Percentiles rank a stretch among this genome's conserved stretches.
Evolutionary conservation across 164 flowering plant genomes (phyloP).

Genomic region (Aristolochia contorta): DNA sequence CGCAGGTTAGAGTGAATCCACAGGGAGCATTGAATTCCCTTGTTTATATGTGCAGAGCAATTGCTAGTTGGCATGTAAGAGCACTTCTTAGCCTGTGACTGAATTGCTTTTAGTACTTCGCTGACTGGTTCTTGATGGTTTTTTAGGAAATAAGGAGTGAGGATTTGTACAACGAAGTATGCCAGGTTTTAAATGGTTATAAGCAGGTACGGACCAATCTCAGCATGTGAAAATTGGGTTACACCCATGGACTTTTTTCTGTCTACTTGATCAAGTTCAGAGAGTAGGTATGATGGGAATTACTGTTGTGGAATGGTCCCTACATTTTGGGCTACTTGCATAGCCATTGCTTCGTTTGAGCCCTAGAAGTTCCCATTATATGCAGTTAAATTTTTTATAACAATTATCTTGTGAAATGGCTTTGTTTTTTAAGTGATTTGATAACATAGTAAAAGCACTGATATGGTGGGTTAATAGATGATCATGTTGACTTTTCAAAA

Average conservation of each 20-base stretch:
- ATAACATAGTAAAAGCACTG: too few species aligned
- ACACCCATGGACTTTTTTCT: too few species aligned
- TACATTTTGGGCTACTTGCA: too few species aligned
- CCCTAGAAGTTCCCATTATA: too few species aligned
- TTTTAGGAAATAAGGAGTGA: slow-evolving; percentile 88
- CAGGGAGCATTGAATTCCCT: slow-evolving; percentile 85
- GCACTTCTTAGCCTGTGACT: neutral
- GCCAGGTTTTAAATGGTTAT: slow-evolving; percentile 89
- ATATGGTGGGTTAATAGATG: neutral
- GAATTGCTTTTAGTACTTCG: slow-evolving; percentile 1
- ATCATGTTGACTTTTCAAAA: slow-evolving; percentile 2
- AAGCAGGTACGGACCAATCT: slow-evolving; percentile 52
- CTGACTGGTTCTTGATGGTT: neutral
- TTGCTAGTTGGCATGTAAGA: slow-evolving; percentile 99
- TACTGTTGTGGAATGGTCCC: too few species aligned
- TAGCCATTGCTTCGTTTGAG: too few species aligned
- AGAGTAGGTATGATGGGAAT: too few species aligned
- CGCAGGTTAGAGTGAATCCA: slow-evolving; percentile 88
- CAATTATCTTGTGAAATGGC: too few species aligned
- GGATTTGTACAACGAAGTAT: slow-evolving; percentile 83
- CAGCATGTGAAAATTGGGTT: too few species aligned
- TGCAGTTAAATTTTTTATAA: too few species aligned
- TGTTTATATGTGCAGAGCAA: slow-evolving; percentile 74
- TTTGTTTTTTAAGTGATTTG: too few species aligned
- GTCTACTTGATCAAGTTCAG: too few species aligned